Base-by-base conservation (phyloP, 164 flowering plant genomes). In the Stephania cephalantha region DNA sequence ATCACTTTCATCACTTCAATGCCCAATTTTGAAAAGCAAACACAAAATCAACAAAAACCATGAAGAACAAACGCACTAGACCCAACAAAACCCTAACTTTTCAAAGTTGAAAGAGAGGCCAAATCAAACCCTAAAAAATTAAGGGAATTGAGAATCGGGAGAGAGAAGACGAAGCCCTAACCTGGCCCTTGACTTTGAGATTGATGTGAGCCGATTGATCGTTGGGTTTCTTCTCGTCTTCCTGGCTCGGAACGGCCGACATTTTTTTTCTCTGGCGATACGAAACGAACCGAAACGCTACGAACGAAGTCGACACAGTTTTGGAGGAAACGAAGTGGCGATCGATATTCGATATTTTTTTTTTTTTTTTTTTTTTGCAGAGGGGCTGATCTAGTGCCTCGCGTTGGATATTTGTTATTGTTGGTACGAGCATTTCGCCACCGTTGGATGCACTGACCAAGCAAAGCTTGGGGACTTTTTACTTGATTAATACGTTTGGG, bases 141-240 rank as follows among this genome's bases (percentile, higher is more conserved):
- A 20, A 20, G 20, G 29, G 29, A 6, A 61, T n/a, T 15, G 7
- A 15, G 7, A 20, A 2, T 7, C 7, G 4, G 8, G 20, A 61
- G 22, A 61, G 9, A 31, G n/a, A 42, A 15, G 46, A 45, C 69
- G 74, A 77, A 71, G 63, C 73, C 9, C 80, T 52, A 10, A 87
- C 90, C 90, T 87, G 87, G 66, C 88, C 85, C 70, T 86, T 86
- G 77, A 87, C 90, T 69, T 87, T 87, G 79, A 87, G 87, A 69
- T 87, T 87, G 77, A 87, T 87, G 66, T 86, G 87, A 65, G 75
- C 87, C 29, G 80, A 48, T 71, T 83, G 83, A 61, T 86, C 83
- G 69, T 74, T 75, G 35, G 90, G 88, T 77, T 86, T 86, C 86
- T 85, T 85, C 17, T 87, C 88, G 68, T 87, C 87, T 79, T 87